Evolutionary conservation across 306 rosid genomes (phyloP).

Genomic region (Rosa rugosa): DNA sequence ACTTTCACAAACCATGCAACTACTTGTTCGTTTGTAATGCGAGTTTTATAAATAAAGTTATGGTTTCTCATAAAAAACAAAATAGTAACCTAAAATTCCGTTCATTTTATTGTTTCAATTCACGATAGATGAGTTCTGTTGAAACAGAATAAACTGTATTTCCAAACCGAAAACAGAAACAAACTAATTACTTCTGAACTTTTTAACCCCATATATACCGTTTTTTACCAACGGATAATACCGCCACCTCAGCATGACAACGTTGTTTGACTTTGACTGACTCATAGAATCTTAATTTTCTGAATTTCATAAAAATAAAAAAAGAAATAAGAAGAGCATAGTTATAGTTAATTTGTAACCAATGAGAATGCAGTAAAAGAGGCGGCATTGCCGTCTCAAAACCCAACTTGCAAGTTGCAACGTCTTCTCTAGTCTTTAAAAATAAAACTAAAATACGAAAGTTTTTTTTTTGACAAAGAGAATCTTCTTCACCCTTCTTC

Average conservation of each 20-base stretch:
- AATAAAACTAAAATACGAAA: too few relatives aligned
- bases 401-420: neutral
- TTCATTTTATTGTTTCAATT: too few relatives aligned
- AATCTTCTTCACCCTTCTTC: neutral
- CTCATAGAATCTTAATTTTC: neutral
- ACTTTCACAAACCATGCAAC: too few relatives aligned
- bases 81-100: too few relatives aligned
- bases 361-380: neutral
- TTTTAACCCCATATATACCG: too few relatives aligned
- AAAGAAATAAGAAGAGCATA: neutral
- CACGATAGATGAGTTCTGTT: too few relatives aligned
- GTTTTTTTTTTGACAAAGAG: too few relatives aligned
- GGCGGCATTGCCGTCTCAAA: neutral
- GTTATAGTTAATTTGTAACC: neutral
- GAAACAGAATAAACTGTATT: too few relatives aligned
- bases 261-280: neutral
- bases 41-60: too few relatives aligned
- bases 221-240: neutral
- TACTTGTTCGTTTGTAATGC: too few relatives aligned
- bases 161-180: neutral
- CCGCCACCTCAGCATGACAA: neutral
- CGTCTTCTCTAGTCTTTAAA: neutral
- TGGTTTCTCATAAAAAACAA: too few relatives aligned
- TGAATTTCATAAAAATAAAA: neutral
- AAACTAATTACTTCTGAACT: neutral